Conservation (phyloP, 2,329 filamentous ascomycete genomes). For the Ophiostoma himal-ulmi region DNA sequence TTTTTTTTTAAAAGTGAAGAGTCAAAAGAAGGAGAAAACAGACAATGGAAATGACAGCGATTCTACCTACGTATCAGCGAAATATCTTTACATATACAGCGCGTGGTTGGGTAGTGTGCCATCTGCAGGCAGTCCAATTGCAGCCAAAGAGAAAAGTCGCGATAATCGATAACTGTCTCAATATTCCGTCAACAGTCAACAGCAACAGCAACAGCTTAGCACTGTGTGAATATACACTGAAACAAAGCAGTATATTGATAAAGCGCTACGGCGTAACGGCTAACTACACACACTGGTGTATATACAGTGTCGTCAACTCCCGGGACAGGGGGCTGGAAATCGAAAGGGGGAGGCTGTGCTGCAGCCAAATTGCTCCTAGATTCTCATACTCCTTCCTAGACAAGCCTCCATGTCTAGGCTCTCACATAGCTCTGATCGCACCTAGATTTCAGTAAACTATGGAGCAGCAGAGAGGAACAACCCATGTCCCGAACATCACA, state of each 20-base stretch:
- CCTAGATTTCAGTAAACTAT: background rate
- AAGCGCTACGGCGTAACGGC: background rate
- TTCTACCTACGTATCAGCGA: background rate
- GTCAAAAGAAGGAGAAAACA: background rate
- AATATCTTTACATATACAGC: background rate
- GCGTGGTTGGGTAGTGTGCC: background rate
- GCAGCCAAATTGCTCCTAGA: constrained; percentile 7
- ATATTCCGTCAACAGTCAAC: background rate
- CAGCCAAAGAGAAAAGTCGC: background rate
- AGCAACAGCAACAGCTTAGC: too few relatives aligned
- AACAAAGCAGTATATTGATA: background rate
- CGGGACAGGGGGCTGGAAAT: constrained; percentile 6
- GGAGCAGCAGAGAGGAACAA: background rate
- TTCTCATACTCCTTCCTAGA: background rate
- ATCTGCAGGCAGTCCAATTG: background rate
- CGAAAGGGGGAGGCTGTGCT: constrained; percentile 15
- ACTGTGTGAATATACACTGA: background rate
- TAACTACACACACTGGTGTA: constrained; percentile 12
- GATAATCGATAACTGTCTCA: background rate
- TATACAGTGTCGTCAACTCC: constrained; percentile 11
- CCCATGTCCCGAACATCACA: background rate
- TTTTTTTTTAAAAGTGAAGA: background rate
- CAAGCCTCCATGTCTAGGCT: background rate
- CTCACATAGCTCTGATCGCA: background rate
- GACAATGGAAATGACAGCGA: background rate